These are phyloP conservation scores for Dothideomycetes sp. DNA, from an alignment of 2,329 filamentous ascomycete species.

Conservation along the genomic window DNA sequence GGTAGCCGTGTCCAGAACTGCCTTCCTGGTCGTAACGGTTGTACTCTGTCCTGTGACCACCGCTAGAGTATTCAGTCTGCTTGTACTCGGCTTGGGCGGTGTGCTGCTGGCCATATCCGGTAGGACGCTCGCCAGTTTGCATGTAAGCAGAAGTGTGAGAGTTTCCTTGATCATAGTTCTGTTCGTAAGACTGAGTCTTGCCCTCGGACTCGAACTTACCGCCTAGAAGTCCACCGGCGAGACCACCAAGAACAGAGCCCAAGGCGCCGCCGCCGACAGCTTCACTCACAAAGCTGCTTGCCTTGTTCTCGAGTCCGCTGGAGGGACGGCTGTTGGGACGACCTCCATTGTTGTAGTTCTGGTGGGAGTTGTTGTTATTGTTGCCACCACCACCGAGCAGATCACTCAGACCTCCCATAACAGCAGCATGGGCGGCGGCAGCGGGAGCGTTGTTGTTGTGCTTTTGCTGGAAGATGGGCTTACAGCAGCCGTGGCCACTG, in stretches of 20 bases:
- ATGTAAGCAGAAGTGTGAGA: constrained; percentile 53
- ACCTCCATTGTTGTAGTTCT: constrained; percentile 13
- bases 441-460: constrained; percentile 38
- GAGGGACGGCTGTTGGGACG: constrained; percentile 33
- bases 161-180: constrained; percentile 49
- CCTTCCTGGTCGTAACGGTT: constrained; percentile 47
- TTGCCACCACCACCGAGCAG: constrained; percentile 19
- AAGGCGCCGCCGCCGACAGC: constrained; percentile 56
- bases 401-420: constrained; percentile 26
- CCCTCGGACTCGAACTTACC: constrained; percentile 41
- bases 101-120: constrained; percentile 30
- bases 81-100: constrained; percentile 54
- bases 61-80: constrained; percentile 49
- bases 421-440: constrained; percentile 26
- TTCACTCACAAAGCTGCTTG: constrained; percentile 47
- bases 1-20: constrained; percentile 44
- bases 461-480: constrained; percentile 68
- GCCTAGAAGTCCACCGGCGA: constrained; percentile 56
- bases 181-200: constrained; percentile 44
- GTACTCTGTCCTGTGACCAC: constrained; percentile 52
- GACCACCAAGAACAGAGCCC: constrained; percentile 60
- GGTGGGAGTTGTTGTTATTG: constrained; percentile 6
- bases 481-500: constrained; percentile 76
- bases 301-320: constrained; percentile 21
- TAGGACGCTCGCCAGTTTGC: constrained; percentile 47